A percentile compares a stretch with the other conserved stretches of the same genome.
These are phyloP conservation scores for Asterochloris sp. DNA, from an alignment of 139 green algal species.

Conservation along the genomic window DNA sequence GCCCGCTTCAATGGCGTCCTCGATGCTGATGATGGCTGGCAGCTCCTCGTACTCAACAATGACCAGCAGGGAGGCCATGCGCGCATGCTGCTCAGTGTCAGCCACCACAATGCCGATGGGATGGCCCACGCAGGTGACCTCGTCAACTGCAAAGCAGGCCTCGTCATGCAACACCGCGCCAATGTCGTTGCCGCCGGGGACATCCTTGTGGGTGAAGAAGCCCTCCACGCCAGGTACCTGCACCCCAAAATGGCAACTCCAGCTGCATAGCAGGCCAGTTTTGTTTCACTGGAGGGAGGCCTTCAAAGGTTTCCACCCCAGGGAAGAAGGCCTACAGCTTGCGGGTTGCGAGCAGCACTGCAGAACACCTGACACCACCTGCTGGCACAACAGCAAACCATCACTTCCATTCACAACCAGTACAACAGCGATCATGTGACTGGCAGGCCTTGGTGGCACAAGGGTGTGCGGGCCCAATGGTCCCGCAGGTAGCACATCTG, in stretches of 20 bases:
- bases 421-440: too few relatives aligned
- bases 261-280: too few relatives aligned
- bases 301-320: too few relatives aligned
- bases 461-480: not conserved
- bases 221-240: conserved; percentile 56
- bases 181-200: conserved; percentile 85
- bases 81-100: conserved; percentile 64
- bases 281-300: too few relatives aligned
- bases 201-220: conserved; percentile 50
- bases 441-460: not conserved
- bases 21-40: conserved; percentile 77
- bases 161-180: conserved; percentile 85
- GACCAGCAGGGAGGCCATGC: conserved; percentile 65
- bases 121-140: conserved; percentile 85
- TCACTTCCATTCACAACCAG: too few relatives aligned
- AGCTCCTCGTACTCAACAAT: conserved; percentile 88
- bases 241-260: not conserved
- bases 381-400: too few relatives aligned
- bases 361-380: too few relatives aligned
- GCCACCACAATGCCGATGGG: conserved; percentile 87
- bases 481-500: not conserved
- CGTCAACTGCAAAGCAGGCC: conserved; percentile 81
- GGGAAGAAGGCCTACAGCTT: too few relatives aligned
- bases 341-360: too few relatives aligned
- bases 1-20: conserved; percentile 74